phyloP scores from a whole-genome alignment of 441 rosid species.

The Mallotus japonicus region DNA sequence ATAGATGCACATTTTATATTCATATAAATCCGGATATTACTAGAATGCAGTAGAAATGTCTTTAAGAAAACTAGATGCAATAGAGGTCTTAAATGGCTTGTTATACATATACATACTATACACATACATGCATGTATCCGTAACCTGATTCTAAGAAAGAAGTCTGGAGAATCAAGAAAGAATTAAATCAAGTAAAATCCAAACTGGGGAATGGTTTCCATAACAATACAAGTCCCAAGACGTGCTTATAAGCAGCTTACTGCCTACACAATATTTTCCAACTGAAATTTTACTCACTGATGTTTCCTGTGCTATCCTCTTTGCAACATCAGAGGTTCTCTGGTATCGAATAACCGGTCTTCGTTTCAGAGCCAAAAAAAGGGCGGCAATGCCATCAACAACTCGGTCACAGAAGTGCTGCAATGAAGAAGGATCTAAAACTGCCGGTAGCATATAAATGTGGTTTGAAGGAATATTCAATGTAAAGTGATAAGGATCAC shows the following conservation, averaged over 20 bases:
- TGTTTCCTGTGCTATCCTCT: constrained; percentile 96
- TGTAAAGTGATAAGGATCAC: constrained; percentile 84
- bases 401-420: constrained; percentile 81
- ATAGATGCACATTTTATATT: background rate
- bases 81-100: too few species aligned
- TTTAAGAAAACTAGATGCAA: background rate
- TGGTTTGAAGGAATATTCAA: constrained; percentile 75
- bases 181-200: background rate
- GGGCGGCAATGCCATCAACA: constrained; percentile 83
- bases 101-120: too few species aligned
- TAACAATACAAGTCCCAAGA: background rate
- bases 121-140: background rate
- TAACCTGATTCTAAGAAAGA: constrained; percentile 5
- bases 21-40: background rate
- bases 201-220: background rate
- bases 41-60: background rate
- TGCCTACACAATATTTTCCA: background rate
- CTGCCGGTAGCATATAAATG: constrained; percentile 91
- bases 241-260: background rate
- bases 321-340: constrained; percentile 89
- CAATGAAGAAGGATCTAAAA: constrained; percentile 80
- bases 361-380: constrained; percentile 81
- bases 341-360: constrained; percentile 93
- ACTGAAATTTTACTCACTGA: constrained; percentile 50
- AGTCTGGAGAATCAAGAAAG: background rate